Base-by-base conservation (phyloP, 106 monocot genomes). In the Phalaenopsis aphrodite region DNA sequence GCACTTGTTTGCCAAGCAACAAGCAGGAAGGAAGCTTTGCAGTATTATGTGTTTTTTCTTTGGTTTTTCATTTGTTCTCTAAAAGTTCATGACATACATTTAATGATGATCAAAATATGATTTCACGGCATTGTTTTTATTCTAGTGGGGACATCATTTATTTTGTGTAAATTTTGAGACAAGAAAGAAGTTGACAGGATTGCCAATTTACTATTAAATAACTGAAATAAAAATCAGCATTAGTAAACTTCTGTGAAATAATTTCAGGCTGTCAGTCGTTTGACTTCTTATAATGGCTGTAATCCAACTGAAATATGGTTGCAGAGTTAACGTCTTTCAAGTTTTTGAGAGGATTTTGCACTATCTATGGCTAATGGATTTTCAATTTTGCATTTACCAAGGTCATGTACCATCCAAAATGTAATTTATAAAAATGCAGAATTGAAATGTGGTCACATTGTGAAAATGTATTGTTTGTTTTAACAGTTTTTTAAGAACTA, bases 401-500 rank as follows among this genome's bases (percentile, higher is more conserved):
- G n/a, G 61, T 61, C 21, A 21, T 21, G 21, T 21, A 21, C 5
- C 1, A 5, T n/a, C 4, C 1, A 61, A n/a, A 61, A 21, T 61
- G 61, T 61, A 61, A 61, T 5, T 5, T n/a, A 30, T 5, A 19
- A 37, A 11, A 39, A 69, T 69, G 69, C 39, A 69, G 12, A 19
- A 69, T 69, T 69, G 30, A 69, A 37, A 37, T 39, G 39, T 69
- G 42, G 19, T 24, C 3, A 1, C 47, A 38, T 37, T 61, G 19
- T 24, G 17, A 2, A 68, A 43, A 46, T 6, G 36, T n/a, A 3
- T 69, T 11, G 39, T 12, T 84, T 43, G 56, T 71, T 76, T 73
- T 83, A 83, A 64, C 89, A 96, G 96, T 84, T 90, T 79, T 75
- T 96, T 14, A 57, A 78, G 78, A 85, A 80, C 4, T 75, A 80